Evolutionary conservation across 2,329 filamentous ascomycete species (phyloP), one percentile per base, ranked within the genome.

Genomic region (Dactylonectria macrodidyma): DNA sequence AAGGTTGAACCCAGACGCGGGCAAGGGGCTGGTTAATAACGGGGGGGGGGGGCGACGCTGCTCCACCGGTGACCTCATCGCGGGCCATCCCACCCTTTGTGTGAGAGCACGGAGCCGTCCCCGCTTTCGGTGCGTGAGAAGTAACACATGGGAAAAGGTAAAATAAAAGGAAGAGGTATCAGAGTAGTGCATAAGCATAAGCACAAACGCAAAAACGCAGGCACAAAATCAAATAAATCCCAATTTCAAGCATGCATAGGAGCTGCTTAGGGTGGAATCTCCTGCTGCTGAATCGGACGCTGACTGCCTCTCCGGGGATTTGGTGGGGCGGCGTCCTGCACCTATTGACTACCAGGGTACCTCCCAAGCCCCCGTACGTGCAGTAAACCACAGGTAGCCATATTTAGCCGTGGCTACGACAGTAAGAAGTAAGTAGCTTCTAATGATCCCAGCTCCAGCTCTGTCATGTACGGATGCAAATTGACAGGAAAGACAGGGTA

Each of bases 331-430:
- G 57, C 16, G 34, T 19, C 46, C 30, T 34, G 47, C 26, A 7
- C n/a, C n/a, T 47, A 30, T 62, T 48, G 33, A 38, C 38, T 51
- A 16, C 59, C 33, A 24, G 52, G 52, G 38, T 33, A 9, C 48
- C 33, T 6, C 50, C 14, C 19, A 34, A 26, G 22, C 48, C 22
- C 10, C n/a, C 22, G 26, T 30, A 36, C 30, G 26, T 30, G 19
- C 16, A 24, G 47, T 67, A 60, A 55, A 41, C 57, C 67, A 54
- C 57, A 58, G 50, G 59, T 69, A 62, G 26, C 67, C 67, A 58
- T 50, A 66, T 62, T 67, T 69, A 63, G 56, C 67, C 64, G 67
- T 64, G 36, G 47, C 47, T 59, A 30, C 26, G 4, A 30, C 7
- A 30, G 26, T 30, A 30, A 4, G 26, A 30, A 30, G 26, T 7